Evolutionary conservation across 129 eudicot genomes (phyloP), one percentile per base, ranked within the genome.

Genomic region (Flaveria sonorensis): DNA sequence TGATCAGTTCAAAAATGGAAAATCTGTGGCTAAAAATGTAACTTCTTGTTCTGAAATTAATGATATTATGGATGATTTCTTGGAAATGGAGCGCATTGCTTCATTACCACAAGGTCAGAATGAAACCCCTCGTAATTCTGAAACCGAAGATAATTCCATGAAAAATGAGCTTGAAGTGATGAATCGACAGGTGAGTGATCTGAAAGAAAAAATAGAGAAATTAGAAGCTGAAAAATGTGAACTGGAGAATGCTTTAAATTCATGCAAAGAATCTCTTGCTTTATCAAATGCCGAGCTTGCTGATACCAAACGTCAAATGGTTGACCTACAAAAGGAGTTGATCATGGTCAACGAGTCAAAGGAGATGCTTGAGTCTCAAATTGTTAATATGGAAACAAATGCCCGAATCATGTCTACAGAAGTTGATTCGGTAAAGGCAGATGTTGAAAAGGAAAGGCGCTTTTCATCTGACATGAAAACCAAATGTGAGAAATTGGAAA

Each of bases 31-130:
- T 7, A 87, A 77, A 77, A 84, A 26, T 76, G 60, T 80, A 24
- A 59, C 74, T 8, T 18, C 85, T 0, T 72, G 81, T 40, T 79
- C 89, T 6, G 96, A 89, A 42, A 83, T 92, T 19, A 84, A 89
- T 73, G 78, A 92, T 70, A 85, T 89, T 26, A 92, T 92, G 97
- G 97, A 89, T 74, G 97, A 92, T 82, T 92, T 92, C 81, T 85
- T 92, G 47, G 97, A 92, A 77, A 92, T 92, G 97, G 97, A 92
- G 71, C 78, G 92, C 11, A 86, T 89, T 61, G 97, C 88, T 81
- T 87, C 92, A 5, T 75, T 86, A 43, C 86, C 92, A 28, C 92
- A 88, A 76, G 73, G 48, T 6, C 72, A 79, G 61, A 81, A 70
- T 6, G 82, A 83, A 79, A 83, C 79, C 52, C 70, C 76, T 7